A percentile compares a stretch with the other conserved stretches of the same genome.
Conservation (phyloP, 2,329 filamentous ascomycete genomes). For the Cladosporium sp. region DNA sequence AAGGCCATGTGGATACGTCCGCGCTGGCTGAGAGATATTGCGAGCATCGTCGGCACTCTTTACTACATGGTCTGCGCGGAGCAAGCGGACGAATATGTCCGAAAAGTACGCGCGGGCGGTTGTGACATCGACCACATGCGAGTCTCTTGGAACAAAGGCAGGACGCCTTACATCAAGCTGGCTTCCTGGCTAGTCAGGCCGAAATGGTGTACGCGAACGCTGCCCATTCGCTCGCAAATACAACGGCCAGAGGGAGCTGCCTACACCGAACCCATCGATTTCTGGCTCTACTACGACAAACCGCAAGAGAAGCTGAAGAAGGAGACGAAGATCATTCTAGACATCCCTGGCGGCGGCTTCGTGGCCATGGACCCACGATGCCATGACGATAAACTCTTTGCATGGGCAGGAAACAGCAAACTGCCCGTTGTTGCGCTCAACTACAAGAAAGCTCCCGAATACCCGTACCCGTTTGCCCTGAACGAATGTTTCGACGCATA, state of each 20-base stretch:
- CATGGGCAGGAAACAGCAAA: constrained; percentile 85
- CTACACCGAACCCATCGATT: constrained; percentile 77
- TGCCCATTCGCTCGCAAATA: constrained; percentile 78
- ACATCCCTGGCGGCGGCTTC: constrained; percentile 91
- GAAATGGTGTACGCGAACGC: constrained; percentile 67
- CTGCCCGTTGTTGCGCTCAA: constrained; percentile 88
- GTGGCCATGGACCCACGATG: constrained; percentile 95
- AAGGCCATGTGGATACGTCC: constrained; percentile 87
- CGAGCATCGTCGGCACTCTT: constrained; percentile 75
- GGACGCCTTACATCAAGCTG: constrained; percentile 75
- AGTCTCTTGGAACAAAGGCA: constrained; percentile 93
- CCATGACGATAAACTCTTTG: constrained; percentile 89
- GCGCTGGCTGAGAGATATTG: constrained; percentile 77
- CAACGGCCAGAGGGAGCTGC: constrained; percentile 73
- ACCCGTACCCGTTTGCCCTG: constrained; percentile 77
- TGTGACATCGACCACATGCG: constrained; percentile 89
- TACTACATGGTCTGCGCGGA: constrained; percentile 94
- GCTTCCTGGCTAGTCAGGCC: constrained; percentile 71
- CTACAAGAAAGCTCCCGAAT: constrained; percentile 82
- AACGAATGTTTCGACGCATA: constrained; percentile 90
- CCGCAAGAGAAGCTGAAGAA: constrained; percentile 71
- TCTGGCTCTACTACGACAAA: constrained; percentile 93
- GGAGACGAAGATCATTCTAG: constrained; percentile 75
- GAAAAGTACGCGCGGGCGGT: constrained; percentile 79
- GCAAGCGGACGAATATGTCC: constrained; percentile 92